These are phyloP conservation scores for Elaeis oleifera DNA, from an alignment of 202 grass and related monocot genomes.

Conservation along the genomic window DNA sequence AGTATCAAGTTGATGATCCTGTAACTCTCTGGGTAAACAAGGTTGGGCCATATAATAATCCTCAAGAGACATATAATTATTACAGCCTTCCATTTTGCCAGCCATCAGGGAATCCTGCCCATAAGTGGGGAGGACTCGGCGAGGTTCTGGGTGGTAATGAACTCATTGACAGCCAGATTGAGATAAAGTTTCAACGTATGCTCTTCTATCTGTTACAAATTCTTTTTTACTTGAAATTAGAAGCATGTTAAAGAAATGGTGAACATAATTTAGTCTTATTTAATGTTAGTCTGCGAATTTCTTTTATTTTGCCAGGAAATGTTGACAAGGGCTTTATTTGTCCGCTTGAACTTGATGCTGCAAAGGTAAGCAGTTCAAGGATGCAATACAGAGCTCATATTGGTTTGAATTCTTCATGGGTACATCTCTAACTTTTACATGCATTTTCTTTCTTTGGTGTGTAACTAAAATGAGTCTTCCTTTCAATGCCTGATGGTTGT, in stretches of 20 bases:
- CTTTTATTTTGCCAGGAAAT: no score
- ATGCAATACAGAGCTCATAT: neutral
- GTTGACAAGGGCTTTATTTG: neutral
- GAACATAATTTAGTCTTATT: no score
- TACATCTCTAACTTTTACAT: neutral
- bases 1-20: conserved; percentile 1
- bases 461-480: no score
- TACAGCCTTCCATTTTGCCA: conserved; percentile 9
- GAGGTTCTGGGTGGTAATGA: conserved; percentile 1
- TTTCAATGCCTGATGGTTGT: no score
- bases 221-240: no score
- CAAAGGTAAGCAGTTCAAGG: neutral
- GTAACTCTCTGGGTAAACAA: conserved; percentile 3
- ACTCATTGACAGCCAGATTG: conserved; percentile 1
- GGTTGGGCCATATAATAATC: conserved; percentile 7
- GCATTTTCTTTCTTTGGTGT: no score
- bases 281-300: no score
- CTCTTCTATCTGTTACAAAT: no score
- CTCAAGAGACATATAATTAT: conserved; percentile 4
- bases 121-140: conserved; percentile 2
- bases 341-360: neutral
- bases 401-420: conserved; percentile 2
- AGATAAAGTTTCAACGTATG: neutral
- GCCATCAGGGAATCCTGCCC: neutral
- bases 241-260: no score